Evolutionary conservation across 2,329 filamentous ascomycete genomes (phyloP), one percentile per base, ranked within the genome.

Genomic region (Ascocoryne sarcoides): DNA sequence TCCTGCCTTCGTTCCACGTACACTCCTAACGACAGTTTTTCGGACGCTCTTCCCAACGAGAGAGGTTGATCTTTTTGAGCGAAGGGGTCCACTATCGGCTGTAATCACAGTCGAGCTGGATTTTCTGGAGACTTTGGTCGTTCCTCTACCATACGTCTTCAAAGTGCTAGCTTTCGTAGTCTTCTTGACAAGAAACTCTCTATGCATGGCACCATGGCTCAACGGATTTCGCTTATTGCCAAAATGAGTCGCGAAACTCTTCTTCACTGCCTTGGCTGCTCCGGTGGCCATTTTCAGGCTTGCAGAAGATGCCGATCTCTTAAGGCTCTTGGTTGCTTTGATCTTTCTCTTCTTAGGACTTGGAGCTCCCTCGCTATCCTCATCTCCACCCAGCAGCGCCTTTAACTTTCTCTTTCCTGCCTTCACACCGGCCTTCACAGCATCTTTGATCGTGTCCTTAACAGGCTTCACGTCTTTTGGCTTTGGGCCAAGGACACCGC

Each of bases 401-500:
- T 71, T 68, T 2, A 75, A 56, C 62, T 78, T 79, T 44, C 74
- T 64, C 62, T 79, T 79, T 35, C 68, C 65, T 4, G 65, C 64
- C 53, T 69, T 73, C 39, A 65, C 58, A 38, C 51, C 48, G 4
- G 65, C 64, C 53, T 69, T 73, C 38, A 65, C 58, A 38, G 51
- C 48, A n/a, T 48, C 55, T 15, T 58, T 59, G 18, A 60, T 51
- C n/a, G 33, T 64, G 20, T 67, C 62, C 54, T 73, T 73, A 29
- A 65, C 58, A 0, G 62, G 58, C 51, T 69, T 76, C 39, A 69
- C 64, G 19, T 75, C 73, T 50, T 75, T 73, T 17, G 73, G 69
- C 55, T 75, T 76, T 5, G 77, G 77, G 0, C 77, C 77, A 26
- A 82, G 64, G 15, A 81, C 70, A 31, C 77, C 77, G 40, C 77